Evolutionary conservation across 441 rosid species (phyloP), one percentile per base, ranked within the genome.

Genomic region (Melastoma candidum): DNA sequence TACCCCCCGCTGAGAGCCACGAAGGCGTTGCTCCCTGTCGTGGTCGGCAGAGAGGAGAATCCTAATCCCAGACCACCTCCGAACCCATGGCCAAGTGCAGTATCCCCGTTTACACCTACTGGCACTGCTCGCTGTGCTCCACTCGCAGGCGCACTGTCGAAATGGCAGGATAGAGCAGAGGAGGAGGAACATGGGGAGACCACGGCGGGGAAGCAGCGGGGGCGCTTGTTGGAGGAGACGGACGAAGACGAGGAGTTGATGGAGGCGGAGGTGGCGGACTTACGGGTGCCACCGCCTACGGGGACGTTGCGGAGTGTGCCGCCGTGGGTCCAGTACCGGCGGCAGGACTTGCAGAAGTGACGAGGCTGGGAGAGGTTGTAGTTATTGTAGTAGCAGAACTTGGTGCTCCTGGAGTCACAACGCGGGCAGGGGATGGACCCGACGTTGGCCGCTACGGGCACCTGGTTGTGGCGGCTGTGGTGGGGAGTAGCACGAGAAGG

Each of bases 261-360:
- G 22, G 22, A 17, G 22, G 22, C 22, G 22, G 22, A 17, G 22
- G 22, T 17, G 45, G 55, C 11, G 3, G 55, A 22, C 64, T 60
- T 60, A 57, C 64, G 64, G 51, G 64, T 51, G 52, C 64, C 64
- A 9, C 64, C 64, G 46, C 64, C 64, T 45, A 60, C 36, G 45
- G 64, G 64, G 46, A 60, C 57, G 51, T 60, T 60, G 45, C 64
- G 64, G 46, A 60, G 64, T 14, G 64, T 60, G 64, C 64, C 64
- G 14, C 64, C 64, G 12, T 60, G 64, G 14, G 64, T 60, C 64
- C 64, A 60, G 57, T 60, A 60, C 26, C 64, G 64, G 57, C 64
- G 64, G 57, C 64, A 52, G 51, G 64, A 26, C 64, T 60, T 52
- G 57, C 64, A 60, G 64, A 60, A 60, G 46, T 60, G 64, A 29